Percentiles rank a stretch among this genome's conserved stretches.
Evolutionary conservation across 305 asterid genomes (phyloP).

Genomic region (Fraxinus sp.): DNA sequence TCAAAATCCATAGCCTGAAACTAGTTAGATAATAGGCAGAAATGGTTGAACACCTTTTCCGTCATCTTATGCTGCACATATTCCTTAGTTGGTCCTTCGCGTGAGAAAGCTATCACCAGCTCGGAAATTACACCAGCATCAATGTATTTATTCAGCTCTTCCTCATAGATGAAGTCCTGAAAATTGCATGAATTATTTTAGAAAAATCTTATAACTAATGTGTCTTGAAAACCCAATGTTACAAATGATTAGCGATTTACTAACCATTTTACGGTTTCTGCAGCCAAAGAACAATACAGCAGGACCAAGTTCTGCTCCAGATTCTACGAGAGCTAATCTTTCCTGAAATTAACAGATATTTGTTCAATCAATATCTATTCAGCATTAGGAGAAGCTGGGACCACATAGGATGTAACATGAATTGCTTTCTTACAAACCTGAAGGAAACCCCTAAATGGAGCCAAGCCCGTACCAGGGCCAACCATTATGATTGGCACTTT

Average conservation of each 20-base stretch:
- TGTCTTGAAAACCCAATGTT: neutral
- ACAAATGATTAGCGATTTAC: conserved; percentile 23
- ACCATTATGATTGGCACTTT: conserved; percentile 84
- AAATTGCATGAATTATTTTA: conserved; percentile 12
- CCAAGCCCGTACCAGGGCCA: conserved; percentile 99
- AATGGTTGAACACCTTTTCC: conserved; percentile 52
- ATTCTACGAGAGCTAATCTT: conserved; percentile 81
- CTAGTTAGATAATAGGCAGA: neutral
- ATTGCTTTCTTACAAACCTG: conserved; percentile 54
- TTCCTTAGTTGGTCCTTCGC: conserved; percentile 81
- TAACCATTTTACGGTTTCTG: conserved; percentile 82
- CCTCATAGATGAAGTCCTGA: conserved; percentile 88
- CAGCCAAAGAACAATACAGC: conserved; percentile 87
- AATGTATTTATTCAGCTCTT: conserved; percentile 63
- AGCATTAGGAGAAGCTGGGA: neutral
- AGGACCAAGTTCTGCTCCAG: conserved; percentile 90
- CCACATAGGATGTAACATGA: neutral
- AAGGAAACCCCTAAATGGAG: conserved; percentile 98
- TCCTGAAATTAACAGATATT: conserved; percentile 54
- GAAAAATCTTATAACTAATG: neutral
- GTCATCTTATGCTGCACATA: conserved; percentile 95
- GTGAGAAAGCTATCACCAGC: conserved; percentile 85
- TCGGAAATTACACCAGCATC: conserved; percentile 78
- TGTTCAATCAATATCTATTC: neutral
- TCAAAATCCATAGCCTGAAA: neutral